Evolutionary conservation across 73 alveolate species (phyloP).

Genomic region (Stentor roeselii): DNA sequence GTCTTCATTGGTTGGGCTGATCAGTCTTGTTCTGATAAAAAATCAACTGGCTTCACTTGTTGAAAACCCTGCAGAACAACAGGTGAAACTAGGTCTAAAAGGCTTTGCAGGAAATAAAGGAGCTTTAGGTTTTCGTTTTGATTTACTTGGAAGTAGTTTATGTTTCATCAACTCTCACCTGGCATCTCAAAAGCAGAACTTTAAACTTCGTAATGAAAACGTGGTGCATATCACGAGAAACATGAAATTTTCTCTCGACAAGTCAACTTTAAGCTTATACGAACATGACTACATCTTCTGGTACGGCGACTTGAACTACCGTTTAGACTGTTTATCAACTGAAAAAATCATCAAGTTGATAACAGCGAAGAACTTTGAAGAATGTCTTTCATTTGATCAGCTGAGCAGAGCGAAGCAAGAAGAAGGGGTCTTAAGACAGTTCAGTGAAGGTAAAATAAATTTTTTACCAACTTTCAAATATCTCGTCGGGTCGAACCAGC

Average conservation of each 20-base stretch:
- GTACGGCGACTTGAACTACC: slow-evolving; percentile 56
- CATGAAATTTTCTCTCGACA: not conserved
- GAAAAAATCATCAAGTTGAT: slow-evolving; percentile 39
- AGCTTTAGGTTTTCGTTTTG: not conserved
- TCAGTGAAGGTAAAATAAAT: slow-evolving; percentile 22
- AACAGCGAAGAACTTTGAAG: slow-evolving; percentile 24
- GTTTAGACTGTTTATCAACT: slow-evolving; percentile 33
- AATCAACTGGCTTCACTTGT: not conserved
- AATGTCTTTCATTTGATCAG: not conserved
- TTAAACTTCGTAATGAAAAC: not conserved
- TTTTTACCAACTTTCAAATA: not conserved
- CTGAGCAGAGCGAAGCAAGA: not conserved
- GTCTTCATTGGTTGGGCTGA: not conserved
- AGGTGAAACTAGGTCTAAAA: slow-evolving; percentile 21
- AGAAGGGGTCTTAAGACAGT: not conserved
- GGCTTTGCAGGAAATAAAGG: slow-evolving; percentile 25
- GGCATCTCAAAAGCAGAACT: slow-evolving; percentile 1
- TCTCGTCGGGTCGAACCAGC: not conserved
- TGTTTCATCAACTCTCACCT: slow-evolving; percentile 13
- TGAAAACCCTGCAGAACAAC: not conserved
- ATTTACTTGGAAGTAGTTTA: not conserved
- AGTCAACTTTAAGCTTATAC: slow-evolving; percentile 13
- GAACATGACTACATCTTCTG: slow-evolving; percentile 51
- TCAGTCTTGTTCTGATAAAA: not conserved
- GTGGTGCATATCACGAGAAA: not conserved